phyloP scores from a whole-genome alignment of 805 yeast genomes.

The Myxozyma nipponensis region DNA sequence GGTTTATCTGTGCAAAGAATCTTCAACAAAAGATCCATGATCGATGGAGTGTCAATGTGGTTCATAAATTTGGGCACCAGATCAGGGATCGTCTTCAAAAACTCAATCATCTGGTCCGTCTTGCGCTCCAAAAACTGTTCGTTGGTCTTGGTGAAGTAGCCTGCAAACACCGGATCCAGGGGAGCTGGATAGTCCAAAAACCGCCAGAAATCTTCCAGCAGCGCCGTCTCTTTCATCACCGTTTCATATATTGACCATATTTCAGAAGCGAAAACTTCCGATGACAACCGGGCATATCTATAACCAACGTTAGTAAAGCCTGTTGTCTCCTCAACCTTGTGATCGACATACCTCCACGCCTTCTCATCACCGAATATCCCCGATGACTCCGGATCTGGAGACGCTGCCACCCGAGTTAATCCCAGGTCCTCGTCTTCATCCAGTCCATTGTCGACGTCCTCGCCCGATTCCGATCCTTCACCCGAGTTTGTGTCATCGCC shows the following conservation, averaged over 20 bases:
- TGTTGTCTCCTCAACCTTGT: background rate
- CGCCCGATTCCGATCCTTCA: constrained; percentile 24
- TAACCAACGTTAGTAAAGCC: background rate
- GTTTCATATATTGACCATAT: constrained; percentile 93
- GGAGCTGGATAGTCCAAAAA: constrained; percentile 66
- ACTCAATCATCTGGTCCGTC: constrained; percentile 61
- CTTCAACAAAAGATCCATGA: constrained; percentile 87
- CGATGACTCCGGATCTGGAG: constrained; percentile 24
- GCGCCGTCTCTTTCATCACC: constrained; percentile 66
- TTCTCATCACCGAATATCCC: constrained; percentile 34
- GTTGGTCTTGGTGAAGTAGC: constrained; percentile 85
- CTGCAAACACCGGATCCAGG: constrained; percentile 69
- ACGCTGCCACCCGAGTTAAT: constrained; percentile 26
- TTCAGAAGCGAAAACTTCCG: constrained; percentile 86
- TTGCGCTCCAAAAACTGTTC: constrained; percentile 88
- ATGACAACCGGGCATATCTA: constrained; percentile 59
- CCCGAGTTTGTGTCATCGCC: constrained; percentile 16
- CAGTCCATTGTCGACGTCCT: constrained; percentile 19
- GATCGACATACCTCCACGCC: constrained; percentile 20
- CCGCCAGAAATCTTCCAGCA: constrained; percentile 73
- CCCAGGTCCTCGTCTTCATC: constrained; percentile 25
- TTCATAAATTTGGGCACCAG: constrained; percentile 76
- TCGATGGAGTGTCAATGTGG: constrained; percentile 88
- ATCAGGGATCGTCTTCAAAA: constrained; percentile 61
- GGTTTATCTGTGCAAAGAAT: constrained; percentile 91